phyloP scores from a whole-genome alignment of 2,329 filamentous ascomycete genomes.

The Monilinia fructicola region DNA sequence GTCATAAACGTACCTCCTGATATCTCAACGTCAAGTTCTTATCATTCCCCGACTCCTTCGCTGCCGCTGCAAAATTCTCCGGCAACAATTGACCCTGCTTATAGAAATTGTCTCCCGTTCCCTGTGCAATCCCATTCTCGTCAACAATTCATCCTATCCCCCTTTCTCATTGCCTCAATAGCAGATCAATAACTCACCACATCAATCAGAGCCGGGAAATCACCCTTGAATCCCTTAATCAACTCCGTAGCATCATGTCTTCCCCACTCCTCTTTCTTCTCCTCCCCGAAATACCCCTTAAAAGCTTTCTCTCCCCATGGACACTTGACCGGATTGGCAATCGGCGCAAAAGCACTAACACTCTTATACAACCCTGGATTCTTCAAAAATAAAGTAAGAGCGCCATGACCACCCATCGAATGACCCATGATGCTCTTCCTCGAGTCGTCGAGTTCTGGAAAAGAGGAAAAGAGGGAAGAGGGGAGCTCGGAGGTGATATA shows the following conservation, averaged over 20 bases:
- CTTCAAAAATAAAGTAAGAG: conserved; percentile 86
- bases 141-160: not conserved
- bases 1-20: conserved; percentile 59
- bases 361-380: conserved; percentile 87
- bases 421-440: conserved; percentile 87
- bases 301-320: conserved; percentile 98
- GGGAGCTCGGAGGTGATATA: conserved; percentile 93
- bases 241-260: conserved; percentile 91
- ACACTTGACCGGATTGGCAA: conserved; percentile 79
- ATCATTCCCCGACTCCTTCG: conserved; percentile 69
- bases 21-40: conserved; percentile 75
- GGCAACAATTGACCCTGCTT: conserved; percentile 89
- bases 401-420: conserved; percentile 96
- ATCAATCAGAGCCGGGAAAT: conserved; percentile 80
- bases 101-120: conserved; percentile 95
- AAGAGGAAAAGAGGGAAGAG: conserved; percentile 67
- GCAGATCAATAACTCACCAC: conserved; percentile 62
- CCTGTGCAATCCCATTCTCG: conserved; percentile 49
- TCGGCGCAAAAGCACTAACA: conserved; percentile 87
- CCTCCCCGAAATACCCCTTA: conserved; percentile 79
- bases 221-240: conserved; percentile 67
- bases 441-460: conserved; percentile 66
- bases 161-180: not conserved
- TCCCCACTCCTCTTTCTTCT: conserved; percentile 74
- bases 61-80: conserved; percentile 84